Base-by-base conservation (phyloP, 2,329 filamentous ascomycete genomes). In the Emmonsia crescens region DNA sequence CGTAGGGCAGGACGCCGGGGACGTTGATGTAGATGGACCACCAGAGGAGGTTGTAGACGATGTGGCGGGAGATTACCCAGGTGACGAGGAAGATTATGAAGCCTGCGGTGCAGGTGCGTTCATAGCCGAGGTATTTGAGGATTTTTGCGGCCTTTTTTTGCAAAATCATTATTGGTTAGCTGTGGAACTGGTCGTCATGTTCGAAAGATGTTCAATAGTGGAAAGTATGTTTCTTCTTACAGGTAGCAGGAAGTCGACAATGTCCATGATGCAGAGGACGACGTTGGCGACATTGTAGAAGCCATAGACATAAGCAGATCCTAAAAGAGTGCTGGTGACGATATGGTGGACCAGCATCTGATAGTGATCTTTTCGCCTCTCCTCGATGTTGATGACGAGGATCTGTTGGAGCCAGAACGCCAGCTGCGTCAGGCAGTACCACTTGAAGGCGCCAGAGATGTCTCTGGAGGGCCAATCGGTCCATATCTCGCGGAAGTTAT, bases 341-440 rank as follows among this genome's bases (percentile, higher is more conserved):
- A 96, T 84, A 77, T 99, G 94, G 75, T 97, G 94, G 21, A 85
- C 87, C 67, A 97, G 85, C 94, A 97, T 97, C 76, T 97, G 93
- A 79, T 85, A 89, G 76, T 96, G 88, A 70, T 99, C 94, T 78
- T 97, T 97, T 70, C 94, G 85, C 66, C 89, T 85, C 76, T 95
- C 89, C 76, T 99, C 94, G 63, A 97, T 91, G 76, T 96, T 88
- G 73, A 97, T 90, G 62, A 96, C 90, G 38, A 96, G 80, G 66
- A 97, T 89, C 77, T 96, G 92, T 77, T 97, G 93, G 56, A 96
- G 76, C 88, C 91, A 96, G 75, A 96, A 97, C 29, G 88, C 87
- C 76, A 92, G 89, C 74, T 97, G 92, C 16, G 87, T 87, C 38
- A 99, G 81, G 70, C 96, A 89, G 76, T 99, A 99, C 74, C 84